Conservation (phyloP, 2,329 filamentous ascomycete species). For the Triangularia setosa region DNA sequence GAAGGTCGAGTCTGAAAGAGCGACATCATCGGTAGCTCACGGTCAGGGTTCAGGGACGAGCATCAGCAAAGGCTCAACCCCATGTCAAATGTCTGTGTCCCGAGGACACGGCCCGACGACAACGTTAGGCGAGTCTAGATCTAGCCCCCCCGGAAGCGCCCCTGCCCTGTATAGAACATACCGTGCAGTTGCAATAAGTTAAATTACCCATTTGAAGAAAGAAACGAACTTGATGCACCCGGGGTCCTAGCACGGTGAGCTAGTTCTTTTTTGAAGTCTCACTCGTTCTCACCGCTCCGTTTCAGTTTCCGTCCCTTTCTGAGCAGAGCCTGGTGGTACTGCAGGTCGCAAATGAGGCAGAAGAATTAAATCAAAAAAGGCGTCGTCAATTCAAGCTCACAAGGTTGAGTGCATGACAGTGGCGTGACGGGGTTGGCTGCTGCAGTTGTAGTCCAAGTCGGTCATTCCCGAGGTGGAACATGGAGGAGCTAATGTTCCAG, state of each 20-base stretch:
- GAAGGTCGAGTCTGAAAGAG: background rate
- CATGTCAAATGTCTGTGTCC: background rate
- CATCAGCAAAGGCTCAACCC: background rate
- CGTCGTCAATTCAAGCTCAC: background rate
- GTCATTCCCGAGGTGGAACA: conserved; percentile 2
- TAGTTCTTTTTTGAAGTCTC: background rate
- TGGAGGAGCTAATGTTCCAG: background rate
- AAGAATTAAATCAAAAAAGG: background rate
- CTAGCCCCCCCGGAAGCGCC: background rate
- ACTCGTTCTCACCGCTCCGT: background rate
- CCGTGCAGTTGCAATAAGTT: background rate
- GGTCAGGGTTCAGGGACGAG: background rate
- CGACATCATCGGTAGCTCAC: background rate
- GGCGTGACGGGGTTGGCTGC: conserved; percentile 4
- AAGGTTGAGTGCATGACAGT: conserved; percentile 2
- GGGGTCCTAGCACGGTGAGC: background rate
- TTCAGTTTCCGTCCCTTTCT: background rate
- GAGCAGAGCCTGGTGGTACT: background rate
- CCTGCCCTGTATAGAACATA: background rate
- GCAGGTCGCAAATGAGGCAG: background rate
- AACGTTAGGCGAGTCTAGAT: background rate
- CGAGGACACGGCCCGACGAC: background rate
- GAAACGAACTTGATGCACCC: background rate
- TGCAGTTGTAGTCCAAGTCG: background rate
- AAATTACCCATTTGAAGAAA: background rate